Evolutionary conservation across 129 eudicot genomes (phyloP).

Genomic region (Flaveria linearis): DNA sequence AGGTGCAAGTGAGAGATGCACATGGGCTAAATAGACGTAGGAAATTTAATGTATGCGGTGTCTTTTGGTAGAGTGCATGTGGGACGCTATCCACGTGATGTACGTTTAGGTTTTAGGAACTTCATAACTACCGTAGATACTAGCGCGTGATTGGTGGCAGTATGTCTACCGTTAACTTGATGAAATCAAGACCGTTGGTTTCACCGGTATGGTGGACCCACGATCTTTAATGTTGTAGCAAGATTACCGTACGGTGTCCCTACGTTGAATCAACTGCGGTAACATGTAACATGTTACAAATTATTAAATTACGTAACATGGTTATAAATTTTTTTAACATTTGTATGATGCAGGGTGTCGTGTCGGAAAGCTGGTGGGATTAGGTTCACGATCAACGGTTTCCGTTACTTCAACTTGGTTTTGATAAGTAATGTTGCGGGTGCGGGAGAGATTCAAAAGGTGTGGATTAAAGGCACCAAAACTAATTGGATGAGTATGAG

Average conservation of each 20-base stretch:
- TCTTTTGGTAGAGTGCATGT: slow-evolving; percentile 3
- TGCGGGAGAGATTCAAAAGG: not conserved
- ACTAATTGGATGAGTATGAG: not conserved
- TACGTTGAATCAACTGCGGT: not conserved
- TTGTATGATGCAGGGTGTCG: not conserved
- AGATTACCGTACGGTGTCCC: not conserved
- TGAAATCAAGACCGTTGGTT: not conserved
- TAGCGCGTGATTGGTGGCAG: not conserved
- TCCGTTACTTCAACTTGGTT: slow-evolving; percentile 2
- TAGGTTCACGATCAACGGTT: not conserved
- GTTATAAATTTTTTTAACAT: not conserved
- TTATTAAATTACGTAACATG: not conserved
- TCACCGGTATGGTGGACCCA: too few species aligned
- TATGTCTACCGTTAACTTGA: not conserved
- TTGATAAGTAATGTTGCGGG: not conserved
- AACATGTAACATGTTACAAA: not conserved
- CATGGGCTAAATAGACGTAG: not conserved
- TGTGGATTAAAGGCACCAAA: not conserved
- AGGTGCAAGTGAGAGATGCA: too few species aligned
- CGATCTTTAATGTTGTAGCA: not conserved
- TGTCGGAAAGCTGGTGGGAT: not conserved
- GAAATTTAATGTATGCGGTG: not conserved
- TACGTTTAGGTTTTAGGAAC: not conserved
- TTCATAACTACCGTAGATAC: not conserved
- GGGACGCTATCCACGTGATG: not conserved